Evolutionary conservation across 306 rosid species (phyloP).

Genomic region (Rubus parviflorus): DNA sequence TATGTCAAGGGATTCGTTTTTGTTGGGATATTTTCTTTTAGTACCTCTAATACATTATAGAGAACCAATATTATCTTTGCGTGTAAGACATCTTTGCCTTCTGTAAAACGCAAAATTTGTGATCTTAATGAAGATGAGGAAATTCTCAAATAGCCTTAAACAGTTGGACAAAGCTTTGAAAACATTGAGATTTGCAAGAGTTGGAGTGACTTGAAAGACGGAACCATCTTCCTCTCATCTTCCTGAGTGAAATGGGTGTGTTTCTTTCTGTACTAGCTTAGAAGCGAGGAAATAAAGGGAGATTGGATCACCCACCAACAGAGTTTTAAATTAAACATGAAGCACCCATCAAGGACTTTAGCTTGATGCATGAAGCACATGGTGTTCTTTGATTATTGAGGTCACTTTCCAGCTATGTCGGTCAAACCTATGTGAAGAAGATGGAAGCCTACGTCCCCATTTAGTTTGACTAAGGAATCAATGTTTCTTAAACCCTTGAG

Average conservation of each 20-base stretch:
- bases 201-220: constrained; percentile 36
- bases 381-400: not conserved
- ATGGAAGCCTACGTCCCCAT: not conserved
- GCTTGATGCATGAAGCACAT: constrained; percentile 12
- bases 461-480: not conserved
- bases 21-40: not conserved
- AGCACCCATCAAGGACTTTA: not conserved
- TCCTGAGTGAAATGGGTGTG: constrained; percentile 1
- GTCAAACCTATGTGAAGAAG: not conserved
- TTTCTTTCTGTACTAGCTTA: not conserved
- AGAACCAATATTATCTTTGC: constrained; percentile 25
- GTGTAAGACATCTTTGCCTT: constrained; percentile 46
- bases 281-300: constrained; percentile 7
- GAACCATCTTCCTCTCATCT: constrained; percentile 8
- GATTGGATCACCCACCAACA: constrained; percentile 9
- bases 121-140: constrained; percentile 8
- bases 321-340: not conserved
- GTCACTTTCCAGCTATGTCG: constrained; percentile 5
- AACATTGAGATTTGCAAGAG: not conserved
- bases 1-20: not conserved
- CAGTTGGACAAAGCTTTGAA: not conserved
- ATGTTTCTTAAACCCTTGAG: not conserved
- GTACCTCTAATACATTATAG: not conserved
- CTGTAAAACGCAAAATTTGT: constrained; percentile 16
- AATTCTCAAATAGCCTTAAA: not conserved